Conservation (phyloP, 768 basidiomycete genomes). For the Suillus placidus region DNA sequence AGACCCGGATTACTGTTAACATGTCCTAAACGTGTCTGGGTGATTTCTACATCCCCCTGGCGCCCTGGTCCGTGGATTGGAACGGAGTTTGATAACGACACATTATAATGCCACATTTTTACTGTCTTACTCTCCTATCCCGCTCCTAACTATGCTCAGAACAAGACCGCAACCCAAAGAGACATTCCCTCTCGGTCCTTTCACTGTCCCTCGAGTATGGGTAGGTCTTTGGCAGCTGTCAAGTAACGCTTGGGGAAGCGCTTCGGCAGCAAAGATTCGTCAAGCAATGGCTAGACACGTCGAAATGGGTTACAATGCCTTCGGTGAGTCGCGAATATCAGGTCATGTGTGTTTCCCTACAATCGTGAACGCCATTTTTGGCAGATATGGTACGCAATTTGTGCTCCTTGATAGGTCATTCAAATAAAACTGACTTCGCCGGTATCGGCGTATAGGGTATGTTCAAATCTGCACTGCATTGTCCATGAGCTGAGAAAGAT, state of each 20-base stretch:
- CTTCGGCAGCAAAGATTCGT: conserved; percentile 63
- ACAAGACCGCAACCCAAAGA: conserved; percentile 35
- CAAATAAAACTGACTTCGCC: conserved; percentile 8
- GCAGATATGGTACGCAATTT: conserved; percentile 57
- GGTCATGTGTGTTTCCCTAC: conserved; percentile 13
- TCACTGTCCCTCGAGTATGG: conserved; percentile 67
- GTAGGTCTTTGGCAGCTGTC: conserved; percentile 86
- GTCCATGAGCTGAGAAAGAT: conserved; percentile 2
- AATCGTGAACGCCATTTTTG: conserved; percentile 15
- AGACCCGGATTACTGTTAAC: too few species aligned
- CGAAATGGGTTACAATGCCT: conserved; percentile 53
- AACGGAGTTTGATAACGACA: conserved; percentile 35
- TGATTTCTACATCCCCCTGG: neutral
- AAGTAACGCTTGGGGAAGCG: conserved; percentile 83
- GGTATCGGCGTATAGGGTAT: conserved; percentile 30
- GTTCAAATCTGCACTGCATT: conserved; percentile 5
- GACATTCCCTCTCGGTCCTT: conserved; percentile 58
- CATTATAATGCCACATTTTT: conserved; percentile 23
- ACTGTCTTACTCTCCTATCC: conserved; percentile 15
- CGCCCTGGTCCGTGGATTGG: conserved; percentile 20
- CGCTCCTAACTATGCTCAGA: conserved; percentile 23
- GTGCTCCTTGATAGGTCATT: conserved; percentile 13
- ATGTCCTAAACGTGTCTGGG: neutral
- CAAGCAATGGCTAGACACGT: conserved; percentile 68
- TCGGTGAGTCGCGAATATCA: conserved; percentile 35